Evolutionary conservation across 2,329 filamentous ascomycete species (phyloP).

Genomic region (Cladosporium sp.): DNA sequence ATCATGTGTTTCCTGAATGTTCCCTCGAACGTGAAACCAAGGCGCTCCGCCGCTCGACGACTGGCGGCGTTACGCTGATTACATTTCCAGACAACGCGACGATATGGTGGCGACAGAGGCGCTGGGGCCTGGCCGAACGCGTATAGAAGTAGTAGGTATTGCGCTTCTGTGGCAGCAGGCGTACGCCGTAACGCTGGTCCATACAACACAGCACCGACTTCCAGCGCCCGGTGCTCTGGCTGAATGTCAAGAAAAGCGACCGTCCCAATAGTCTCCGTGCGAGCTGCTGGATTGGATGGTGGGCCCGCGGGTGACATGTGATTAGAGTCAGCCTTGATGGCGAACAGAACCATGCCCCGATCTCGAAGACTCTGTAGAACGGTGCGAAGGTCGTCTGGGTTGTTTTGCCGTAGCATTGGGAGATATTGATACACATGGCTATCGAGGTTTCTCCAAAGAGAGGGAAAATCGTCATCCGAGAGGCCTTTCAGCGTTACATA

Average conservation of each 20-base stretch:
- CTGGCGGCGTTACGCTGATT: slow-evolving; percentile 59
- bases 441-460: slow-evolving; percentile 25
- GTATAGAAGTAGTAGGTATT: slow-evolving; percentile 58
- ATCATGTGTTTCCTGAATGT: slow-evolving; percentile 64
- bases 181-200: slow-evolving; percentile 55
- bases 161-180: slow-evolving; percentile 58
- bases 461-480: slow-evolving; percentile 20
- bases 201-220: slow-evolving; percentile 61
- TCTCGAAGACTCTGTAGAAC: slow-evolving; percentile 24
- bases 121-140: slow-evolving; percentile 49
- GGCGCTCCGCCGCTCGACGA: slow-evolving; percentile 55
- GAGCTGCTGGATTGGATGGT: slow-evolving; percentile 20
- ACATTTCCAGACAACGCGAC: slow-evolving; percentile 67
- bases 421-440: slow-evolving; percentile 47
- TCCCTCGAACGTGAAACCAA: slow-evolving; percentile 64
- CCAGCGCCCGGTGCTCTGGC: slow-evolving; percentile 53
- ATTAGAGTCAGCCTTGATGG: slow-evolving; percentile 44
- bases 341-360: slow-evolving; percentile 43
- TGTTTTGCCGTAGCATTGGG: slow-evolving; percentile 37
- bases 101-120: slow-evolving; percentile 49
- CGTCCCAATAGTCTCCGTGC: slow-evolving; percentile 46
- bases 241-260: slow-evolving; percentile 50
- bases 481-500: slow-evolving; percentile 27
- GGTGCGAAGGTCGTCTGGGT: slow-evolving; percentile 25
- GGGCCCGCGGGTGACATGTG: background rate